Evolutionary conservation across 139 green algal species (phyloP), one percentile per base, ranked within the genome.

Genomic region (Desmodesmus armatus): DNA sequence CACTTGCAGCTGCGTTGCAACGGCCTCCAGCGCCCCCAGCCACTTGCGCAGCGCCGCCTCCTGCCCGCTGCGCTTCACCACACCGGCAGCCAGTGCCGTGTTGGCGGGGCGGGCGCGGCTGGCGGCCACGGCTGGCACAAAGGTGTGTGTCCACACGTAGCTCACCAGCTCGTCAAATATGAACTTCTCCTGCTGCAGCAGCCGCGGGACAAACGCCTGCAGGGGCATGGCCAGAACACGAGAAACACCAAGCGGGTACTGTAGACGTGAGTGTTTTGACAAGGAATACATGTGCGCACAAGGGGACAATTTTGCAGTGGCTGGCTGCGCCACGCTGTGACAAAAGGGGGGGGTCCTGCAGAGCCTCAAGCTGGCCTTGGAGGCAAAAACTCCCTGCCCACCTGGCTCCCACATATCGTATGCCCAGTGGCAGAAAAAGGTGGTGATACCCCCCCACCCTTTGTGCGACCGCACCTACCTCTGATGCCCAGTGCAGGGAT

Each of bases 31-130:
- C 5, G 70, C 91, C 23, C 90, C 88, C 58, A 96, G 91, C 94
- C 94, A 96, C 33, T 90, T 87, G 65, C 91, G 92, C 78, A 95
- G 91, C 31, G 93, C 92, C 3, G 86, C 88, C 78, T 96, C 93
- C 88, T 95, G 88, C 33, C 58, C 80, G 47, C 69, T 70, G 70
- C 80, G 80, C 69, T 86, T 85, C 41, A 77, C 65, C 21, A 75
- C 76, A 47, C 74, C 74, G 29, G 76, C 76, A 41, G 76, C 76
- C 27, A 71, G 37, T 11, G 76, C 55, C 13, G 53, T 37, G 13
- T 53, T 33, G 19, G 86, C n/a, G 4, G 70, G 51, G 35, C 47
- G 73, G 29, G 80, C 80, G 21, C 53, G 41, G 31, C 62, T 75
- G 66, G 83, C 84, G 63, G 72, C 55, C 11, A 89, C 84, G 11